Evolutionary conservation across 2,329 filamentous ascomycete species (phyloP).

Genomic region (Fusarium sp.): DNA sequence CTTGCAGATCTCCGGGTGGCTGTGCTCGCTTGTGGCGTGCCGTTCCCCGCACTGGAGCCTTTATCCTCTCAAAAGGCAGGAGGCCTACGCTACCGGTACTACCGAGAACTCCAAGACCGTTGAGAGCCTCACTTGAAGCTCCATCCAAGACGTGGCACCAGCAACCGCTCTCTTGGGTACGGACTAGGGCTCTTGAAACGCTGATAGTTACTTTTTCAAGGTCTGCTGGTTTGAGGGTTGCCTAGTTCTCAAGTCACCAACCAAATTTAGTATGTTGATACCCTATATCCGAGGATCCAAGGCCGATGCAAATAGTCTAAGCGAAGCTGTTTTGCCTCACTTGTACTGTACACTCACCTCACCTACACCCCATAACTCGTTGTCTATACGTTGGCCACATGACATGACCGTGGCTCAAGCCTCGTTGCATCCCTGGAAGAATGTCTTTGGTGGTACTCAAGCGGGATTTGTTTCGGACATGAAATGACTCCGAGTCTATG

Average conservation of each 20-base stretch:
- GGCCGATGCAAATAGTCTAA: not conserved
- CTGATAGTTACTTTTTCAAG: not conserved
- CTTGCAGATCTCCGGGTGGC: slow-evolving; percentile 36
- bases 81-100: slow-evolving; percentile 32
- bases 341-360: not conserved
- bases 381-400: slow-evolving; percentile 13
- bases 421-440: slow-evolving; percentile 1
- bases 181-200: slow-evolving; percentile 3
- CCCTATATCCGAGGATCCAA: not conserved
- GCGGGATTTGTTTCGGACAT: slow-evolving; percentile 8
- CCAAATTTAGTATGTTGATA: slow-evolving; percentile 10
- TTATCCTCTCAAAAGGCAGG: slow-evolving; percentile 1
- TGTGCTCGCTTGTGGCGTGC: slow-evolving; percentile 33
- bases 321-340: slow-evolving; percentile 3
- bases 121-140: slow-evolving; percentile 29
- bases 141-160: slow-evolving; percentile 38
- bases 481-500: not conserved
- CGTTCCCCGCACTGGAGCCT: not conserved
- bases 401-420: not conserved
- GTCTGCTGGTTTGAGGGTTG: not conserved
- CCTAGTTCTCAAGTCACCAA: not conserved
- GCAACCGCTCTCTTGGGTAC: slow-evolving; percentile 28
- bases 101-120: slow-evolving; percentile 17
- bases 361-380: slow-evolving; percentile 1
- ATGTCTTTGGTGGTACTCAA: not conserved